These are phyloP conservation scores for Suillus placidus DNA, from an alignment of 768 basidiomycete species.

Conservation along the genomic window DNA sequence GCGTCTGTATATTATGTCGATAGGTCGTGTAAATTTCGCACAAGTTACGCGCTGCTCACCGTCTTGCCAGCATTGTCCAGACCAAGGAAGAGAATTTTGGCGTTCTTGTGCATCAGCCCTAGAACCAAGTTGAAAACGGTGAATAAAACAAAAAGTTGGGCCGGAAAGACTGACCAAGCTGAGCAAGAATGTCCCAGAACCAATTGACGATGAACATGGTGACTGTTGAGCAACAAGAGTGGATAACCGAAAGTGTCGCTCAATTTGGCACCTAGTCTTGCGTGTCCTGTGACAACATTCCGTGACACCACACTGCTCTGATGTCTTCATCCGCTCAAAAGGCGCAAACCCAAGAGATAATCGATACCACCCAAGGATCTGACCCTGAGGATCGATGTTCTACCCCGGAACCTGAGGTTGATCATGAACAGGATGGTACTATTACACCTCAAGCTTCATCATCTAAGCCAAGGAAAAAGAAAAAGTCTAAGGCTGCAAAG, in stretches of 20 bases:
- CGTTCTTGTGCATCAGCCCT: constrained; percentile 97
- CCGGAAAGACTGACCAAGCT: constrained; percentile 68
- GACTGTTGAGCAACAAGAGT: constrained; percentile 22
- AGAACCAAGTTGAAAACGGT: constrained; percentile 8
- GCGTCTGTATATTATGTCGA: constrained; percentile 57
- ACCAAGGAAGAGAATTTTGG: constrained; percentile 99
- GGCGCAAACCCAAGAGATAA: constrained; percentile 44
- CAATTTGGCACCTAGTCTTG: constrained; percentile 7
- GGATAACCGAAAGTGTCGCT: neutral
- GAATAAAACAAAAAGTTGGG: constrained; percentile 9
- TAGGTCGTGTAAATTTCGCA: constrained; percentile 1
- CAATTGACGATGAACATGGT: constrained; percentile 88
- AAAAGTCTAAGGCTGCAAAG: constrained; percentile 74
- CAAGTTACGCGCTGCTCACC: constrained; percentile 46
- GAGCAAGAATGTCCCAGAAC: constrained; percentile 95
- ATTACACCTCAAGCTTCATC: constrained; percentile 37
- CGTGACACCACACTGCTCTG: constrained; percentile 5
- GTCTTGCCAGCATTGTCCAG: constrained; percentile 99
- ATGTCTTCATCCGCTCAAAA: constrained; percentile 42
- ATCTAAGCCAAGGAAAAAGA: constrained; percentile 80
- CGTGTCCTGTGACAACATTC: constrained; percentile 5
- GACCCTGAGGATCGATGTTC: constrained; percentile 38
- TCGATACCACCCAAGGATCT: constrained; percentile 39
- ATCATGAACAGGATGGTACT: constrained; percentile 18
- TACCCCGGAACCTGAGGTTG: constrained; percentile 35